phyloP scores from a whole-genome alignment of 805 yeast genomes.

The Zygosaccharomyces siamensis region DNA sequence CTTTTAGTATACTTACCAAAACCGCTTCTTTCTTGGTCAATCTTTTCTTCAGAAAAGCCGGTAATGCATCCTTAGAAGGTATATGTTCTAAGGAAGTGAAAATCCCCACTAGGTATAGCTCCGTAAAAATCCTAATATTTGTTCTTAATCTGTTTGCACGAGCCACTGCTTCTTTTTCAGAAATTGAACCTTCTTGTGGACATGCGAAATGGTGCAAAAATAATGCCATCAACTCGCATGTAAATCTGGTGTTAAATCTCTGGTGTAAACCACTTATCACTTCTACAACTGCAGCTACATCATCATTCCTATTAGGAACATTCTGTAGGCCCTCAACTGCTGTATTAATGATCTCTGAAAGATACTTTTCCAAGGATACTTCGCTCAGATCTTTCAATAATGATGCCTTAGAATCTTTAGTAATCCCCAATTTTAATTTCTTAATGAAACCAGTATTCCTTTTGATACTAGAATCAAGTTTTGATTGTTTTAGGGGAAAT shows the following conservation, averaged over 20 bases:
- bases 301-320: conserved; percentile 47
- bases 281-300: conserved; percentile 59
- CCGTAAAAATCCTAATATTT: conserved; percentile 50
- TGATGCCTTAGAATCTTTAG: conserved; percentile 44
- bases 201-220: conserved; percentile 40
- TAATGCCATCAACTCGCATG: conserved; percentile 44
- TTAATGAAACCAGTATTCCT: conserved; percentile 77
- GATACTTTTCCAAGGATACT: conserved; percentile 65
- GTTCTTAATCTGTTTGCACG: conserved; percentile 42
- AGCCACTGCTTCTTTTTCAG: conserved; percentile 43
- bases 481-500: conserved; percentile 28
- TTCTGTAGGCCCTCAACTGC: conserved; percentile 56
- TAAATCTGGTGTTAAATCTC: conserved; percentile 53
- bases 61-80: conserved; percentile 38
- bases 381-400: conserved; percentile 58
- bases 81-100: conserved; percentile 44
- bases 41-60: conserved; percentile 40
- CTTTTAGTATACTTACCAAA: conserved; percentile 42
- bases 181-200: conserved; percentile 23
- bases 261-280: conserved; percentile 72
- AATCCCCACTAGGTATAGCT: conserved; percentile 54
- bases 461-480: conserved; percentile 71
- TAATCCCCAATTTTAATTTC: conserved; percentile 55
- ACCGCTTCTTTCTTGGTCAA: conserved; percentile 37
- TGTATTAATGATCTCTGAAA: conserved; percentile 62